A percentile compares a stretch with the other conserved stretches of the same genome.
phyloP scores from a whole-genome alignment of 2,329 filamentous ascomycete genomes.

The Alternaria incomplexa region DNA sequence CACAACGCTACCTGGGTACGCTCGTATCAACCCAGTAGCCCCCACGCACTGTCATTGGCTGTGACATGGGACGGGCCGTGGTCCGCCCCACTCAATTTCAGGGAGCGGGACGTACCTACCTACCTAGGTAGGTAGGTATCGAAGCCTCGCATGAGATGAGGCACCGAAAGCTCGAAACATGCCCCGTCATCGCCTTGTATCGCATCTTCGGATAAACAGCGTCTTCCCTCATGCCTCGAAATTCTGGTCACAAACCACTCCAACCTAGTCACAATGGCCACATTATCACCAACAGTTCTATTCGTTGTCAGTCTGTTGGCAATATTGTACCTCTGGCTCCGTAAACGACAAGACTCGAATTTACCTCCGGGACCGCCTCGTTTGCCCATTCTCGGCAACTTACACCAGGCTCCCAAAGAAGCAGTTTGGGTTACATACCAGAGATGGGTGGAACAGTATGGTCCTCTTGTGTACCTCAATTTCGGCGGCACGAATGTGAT shows the following conservation, averaged over 20 bases:
- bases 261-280: neutral
- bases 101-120: neutral
- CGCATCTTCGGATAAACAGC: neutral
- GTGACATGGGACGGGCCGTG: neutral
- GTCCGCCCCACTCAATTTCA: neutral
- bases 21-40: neutral
- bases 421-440: constrained; percentile 34
- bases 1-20: neutral
- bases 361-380: constrained; percentile 36
- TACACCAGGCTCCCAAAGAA: constrained; percentile 36
- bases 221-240: neutral
- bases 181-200: neutral
- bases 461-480: constrained; percentile 41
- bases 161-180: neutral
- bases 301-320: neutral
- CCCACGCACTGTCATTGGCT: neutral
- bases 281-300: neutral
- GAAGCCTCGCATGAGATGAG: neutral
- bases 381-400: constrained; percentile 42
- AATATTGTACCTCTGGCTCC: neutral
- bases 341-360: neutral
- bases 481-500: constrained; percentile 43
- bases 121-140: neutral
- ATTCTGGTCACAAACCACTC: neutral
- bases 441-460: constrained; percentile 45